Evolutionary conservation across 306 rosid genomes (phyloP).

Genomic region (Acacia melanoxylon): DNA sequence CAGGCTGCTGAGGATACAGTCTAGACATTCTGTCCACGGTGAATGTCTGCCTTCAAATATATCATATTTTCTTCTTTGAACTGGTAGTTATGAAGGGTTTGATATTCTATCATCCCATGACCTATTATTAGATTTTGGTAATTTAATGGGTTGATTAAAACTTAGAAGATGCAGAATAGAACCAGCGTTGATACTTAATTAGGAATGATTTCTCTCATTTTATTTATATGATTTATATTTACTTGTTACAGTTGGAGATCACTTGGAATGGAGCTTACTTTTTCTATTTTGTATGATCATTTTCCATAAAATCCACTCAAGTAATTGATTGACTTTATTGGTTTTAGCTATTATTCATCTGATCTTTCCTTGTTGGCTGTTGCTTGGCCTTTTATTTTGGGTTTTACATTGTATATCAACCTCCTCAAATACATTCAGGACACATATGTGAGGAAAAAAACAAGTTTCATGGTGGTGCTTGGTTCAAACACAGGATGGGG

Average conservation of each 20-base stretch:
- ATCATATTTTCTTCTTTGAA: neutral
- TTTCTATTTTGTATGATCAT: slow-evolving; percentile 8
- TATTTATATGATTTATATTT: neutral
- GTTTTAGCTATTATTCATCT: slow-evolving; percentile 8
- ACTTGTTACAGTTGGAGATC: neutral
- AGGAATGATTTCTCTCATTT: neutral
- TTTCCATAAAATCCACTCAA: neutral
- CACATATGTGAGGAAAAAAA: too few relatives aligned
- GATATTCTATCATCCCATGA: neutral
- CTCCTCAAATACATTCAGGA: slow-evolving; percentile 18
- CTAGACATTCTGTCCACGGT: neutral
- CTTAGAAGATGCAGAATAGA: slow-evolving; percentile 3
- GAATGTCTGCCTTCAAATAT: neutral
- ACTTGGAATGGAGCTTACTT: neutral
- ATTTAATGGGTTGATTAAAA: slow-evolving; percentile 5
- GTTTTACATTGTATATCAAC: slow-evolving; percentile 2
- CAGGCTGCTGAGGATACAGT: neutral
- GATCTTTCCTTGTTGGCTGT: neutral
- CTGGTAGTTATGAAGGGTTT: neutral
- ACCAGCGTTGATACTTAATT: neutral
- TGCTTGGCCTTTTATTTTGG: slow-evolving; percentile 6
- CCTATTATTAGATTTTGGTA: neutral
- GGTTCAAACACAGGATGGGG: too few relatives aligned
- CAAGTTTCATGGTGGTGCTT: too few relatives aligned
- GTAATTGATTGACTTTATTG: slow-evolving; percentile 1